Evolutionary conservation across 345 rosid species (phyloP), one percentile per base, ranked within the genome.

Genomic region (Sisymbrium altissimum): DNA sequence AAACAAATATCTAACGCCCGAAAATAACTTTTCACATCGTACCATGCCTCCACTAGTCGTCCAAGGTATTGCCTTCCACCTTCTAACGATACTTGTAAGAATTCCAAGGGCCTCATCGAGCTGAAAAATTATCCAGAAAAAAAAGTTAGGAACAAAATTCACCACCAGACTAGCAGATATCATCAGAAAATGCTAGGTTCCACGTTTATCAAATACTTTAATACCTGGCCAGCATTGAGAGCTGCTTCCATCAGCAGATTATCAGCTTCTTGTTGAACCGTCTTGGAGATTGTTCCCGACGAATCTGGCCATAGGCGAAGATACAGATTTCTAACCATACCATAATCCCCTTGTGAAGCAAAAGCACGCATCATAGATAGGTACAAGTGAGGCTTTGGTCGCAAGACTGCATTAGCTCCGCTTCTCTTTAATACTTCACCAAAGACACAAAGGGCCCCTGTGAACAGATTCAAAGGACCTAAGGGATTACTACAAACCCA

Each of bases 231-330:
- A 73, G 78, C 78, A 70, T 83, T 86, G 36, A 90, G 84, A 77
- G 90, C 89, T n/a, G 92, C 89, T 77, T 90, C 97, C 90, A 90
- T 84, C 66, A 88, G 89, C 68, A 88, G 86, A 83, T 85, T 86
- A 78, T 88, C 92, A 55, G 90, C 86, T 80, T 87, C 92, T 82
- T 88, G 83, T 69, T 84, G 88, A 75, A 76, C 68, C 2, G 82
- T 78, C 17, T 40, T 78, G 65, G 83, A 78, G 61, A 87, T 82
- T 45, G 77, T 74, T 83, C 92, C 97, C 25, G 89, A 77, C 45
- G 93, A 85, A 84, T 90, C 92, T 25, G 85, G 84, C 90, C 86
- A 77, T 76, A 88, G 73, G 68, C 85, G 84, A 65, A 69, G 82
- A 70, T 84, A 85, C 68, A 87, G 76, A 70, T 70, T 83, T 78